Conservation (phyloP, 2,329 filamentous ascomycete genomes). For the Pseudogymnoascus sp. region DNA sequence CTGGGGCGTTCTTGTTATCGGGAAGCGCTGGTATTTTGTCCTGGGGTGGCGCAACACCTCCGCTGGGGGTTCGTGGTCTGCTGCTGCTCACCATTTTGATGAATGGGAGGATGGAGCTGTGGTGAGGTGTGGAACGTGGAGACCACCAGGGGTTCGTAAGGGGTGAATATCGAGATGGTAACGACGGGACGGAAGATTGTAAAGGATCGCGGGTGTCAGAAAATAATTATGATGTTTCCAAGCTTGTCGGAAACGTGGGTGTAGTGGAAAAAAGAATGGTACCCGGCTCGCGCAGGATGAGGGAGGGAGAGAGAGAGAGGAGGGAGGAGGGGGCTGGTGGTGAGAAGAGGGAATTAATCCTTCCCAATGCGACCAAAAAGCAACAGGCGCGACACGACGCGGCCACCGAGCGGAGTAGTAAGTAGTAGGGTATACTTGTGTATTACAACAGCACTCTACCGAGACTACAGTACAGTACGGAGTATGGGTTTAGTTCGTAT, state of each 20-base stretch:
- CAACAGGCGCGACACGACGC: neutral
- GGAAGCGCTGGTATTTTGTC: conserved; percentile 29
- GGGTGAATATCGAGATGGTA: neutral
- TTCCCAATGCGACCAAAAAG: conserved; percentile 6
- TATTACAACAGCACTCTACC: too few species aligned
- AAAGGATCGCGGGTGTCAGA: neutral
- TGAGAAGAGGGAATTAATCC: conserved; percentile 7
- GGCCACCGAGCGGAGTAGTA: neutral
- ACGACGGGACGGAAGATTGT: neutral
- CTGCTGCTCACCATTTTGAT: conserved; percentile 26
- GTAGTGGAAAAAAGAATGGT: neutral
- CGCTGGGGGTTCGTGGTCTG: conserved; percentile 31
- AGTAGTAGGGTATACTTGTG: too few species aligned
- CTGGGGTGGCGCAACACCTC: conserved; percentile 23
- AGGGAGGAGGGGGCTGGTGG: neutral
- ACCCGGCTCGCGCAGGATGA: neutral
- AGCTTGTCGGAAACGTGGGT: neutral
- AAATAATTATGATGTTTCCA: conserved; percentile 3
- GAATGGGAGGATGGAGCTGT: conserved; percentile 20
- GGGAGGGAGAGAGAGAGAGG: neutral
- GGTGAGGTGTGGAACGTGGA: neutral
- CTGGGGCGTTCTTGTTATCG: conserved; percentile 27
- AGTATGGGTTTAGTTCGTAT: neutral
- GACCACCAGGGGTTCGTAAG: neutral
- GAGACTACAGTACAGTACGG: too few species aligned